Evolutionary conservation across 768 basidiomycete genomes (phyloP).

Genomic region (Cystofilobasidium macerans): DNA sequence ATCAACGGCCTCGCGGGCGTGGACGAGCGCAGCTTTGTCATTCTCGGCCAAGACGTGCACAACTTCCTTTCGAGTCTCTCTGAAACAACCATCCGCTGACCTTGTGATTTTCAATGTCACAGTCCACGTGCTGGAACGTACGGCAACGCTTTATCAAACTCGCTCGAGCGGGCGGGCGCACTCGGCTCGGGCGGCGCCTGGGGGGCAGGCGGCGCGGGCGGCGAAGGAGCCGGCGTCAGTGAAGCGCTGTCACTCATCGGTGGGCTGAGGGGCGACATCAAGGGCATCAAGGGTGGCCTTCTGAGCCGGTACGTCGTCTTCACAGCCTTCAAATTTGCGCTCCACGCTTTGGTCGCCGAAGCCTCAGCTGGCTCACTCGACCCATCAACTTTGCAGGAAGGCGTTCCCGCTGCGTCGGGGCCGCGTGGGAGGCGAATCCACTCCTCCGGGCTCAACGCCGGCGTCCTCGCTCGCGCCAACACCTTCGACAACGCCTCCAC

Average conservation of each 20-base stretch:
- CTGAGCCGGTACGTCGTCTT: not conserved
- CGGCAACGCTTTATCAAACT: not conserved
- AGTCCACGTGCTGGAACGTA: not conserved
- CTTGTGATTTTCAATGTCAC: not conserved
- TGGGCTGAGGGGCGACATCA: constrained; percentile 10
- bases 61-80: not conserved
- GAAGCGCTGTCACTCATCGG: constrained; percentile 3
- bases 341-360: too few species aligned
- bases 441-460: too few species aligned
- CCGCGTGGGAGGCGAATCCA: too few species aligned
- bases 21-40: not conserved
- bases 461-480: too few species aligned
- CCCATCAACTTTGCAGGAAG: too few species aligned
- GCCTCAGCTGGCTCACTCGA: too few species aligned
- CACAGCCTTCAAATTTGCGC: not conserved
- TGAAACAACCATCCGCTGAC: not conserved
- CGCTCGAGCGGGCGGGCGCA: constrained; percentile 10
- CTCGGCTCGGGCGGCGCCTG: constrained; percentile 5
- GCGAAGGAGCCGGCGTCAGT: not conserved
- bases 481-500: too few species aligned
- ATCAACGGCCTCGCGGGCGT: not conserved
- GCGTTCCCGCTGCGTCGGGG: too few species aligned
- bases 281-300: not conserved
- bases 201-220: not conserved
- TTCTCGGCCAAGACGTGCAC: constrained; percentile 6